A percentile compares a stretch with the other conserved stretches of the same genome.
These are phyloP conservation scores for Pisolithus microcarpus DNA, from an alignment of 768 basidiomycete genomes.

Conservation along the genomic window DNA sequence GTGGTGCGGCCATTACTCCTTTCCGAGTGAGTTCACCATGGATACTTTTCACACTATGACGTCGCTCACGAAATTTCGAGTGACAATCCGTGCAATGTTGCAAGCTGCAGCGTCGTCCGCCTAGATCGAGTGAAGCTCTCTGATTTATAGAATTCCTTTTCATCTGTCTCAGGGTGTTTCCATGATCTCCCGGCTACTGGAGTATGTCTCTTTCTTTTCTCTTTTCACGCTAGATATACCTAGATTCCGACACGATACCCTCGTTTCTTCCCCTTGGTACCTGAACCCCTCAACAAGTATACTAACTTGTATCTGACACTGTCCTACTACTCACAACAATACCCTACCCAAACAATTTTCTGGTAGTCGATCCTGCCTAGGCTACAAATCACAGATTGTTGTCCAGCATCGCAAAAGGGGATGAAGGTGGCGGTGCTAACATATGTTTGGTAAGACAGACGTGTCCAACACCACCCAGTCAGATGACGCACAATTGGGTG, in stretches of 20 bases:
- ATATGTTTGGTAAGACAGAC: conserved; percentile 3
- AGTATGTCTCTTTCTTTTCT: too few species aligned
- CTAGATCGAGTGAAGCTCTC: neutral
- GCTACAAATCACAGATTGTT: conserved; percentile 8
- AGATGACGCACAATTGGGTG: conserved; percentile 18
- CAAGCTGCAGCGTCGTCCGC: conserved; percentile 16
- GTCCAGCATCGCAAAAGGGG: conserved; percentile 21
- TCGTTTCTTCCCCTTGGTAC: too few species aligned
- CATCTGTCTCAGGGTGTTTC: too few species aligned
- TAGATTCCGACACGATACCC: too few species aligned
- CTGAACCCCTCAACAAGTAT: too few species aligned
- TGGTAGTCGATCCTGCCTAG: neutral
- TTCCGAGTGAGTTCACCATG: conserved; percentile 12
- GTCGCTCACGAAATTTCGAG: neutral
- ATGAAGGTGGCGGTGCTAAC: conserved; percentile 19
- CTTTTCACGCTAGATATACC: too few species aligned
- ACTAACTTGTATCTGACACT: too few species aligned
- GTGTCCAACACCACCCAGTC: too few species aligned
- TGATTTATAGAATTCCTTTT: too few species aligned
- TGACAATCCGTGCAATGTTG: conserved; percentile 18
- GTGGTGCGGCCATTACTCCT: conserved; percentile 13
- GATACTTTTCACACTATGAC: neutral
- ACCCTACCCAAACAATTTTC: neutral
- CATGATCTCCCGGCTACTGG: too few species aligned
- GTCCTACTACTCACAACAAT: too few species aligned